Evolutionary conservation across 768 basidiomycete species (phyloP), one percentile per base, ranked within the genome.

Genomic region (Boletus bicolor): DNA sequence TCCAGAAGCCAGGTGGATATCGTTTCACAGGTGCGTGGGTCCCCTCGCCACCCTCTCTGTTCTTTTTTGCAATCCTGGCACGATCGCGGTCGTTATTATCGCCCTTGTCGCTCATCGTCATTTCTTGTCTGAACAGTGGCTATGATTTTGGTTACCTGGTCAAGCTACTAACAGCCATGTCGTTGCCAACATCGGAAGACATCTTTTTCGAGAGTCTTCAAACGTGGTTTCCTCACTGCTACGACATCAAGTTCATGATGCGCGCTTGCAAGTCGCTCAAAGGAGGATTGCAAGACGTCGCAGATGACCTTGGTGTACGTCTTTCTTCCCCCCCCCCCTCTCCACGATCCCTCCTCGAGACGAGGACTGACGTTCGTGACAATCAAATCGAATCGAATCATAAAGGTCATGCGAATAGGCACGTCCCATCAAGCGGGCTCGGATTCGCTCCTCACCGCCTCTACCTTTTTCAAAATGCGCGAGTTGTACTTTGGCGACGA

Each of bases 141-240:
- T 98, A 98, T 73, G 97, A 99, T 73, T 98, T 99, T 74, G 97
- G 97, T 36, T 99, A 98, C 71, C 90, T 99, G 64, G 85, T 99
- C 72, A 97, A 96, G 71, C 82, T 98, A 41, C 80, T 99, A 49
- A 90, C 91, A 24, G 87, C 83, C 58, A 78, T 87, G 65, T 90
- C 93, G 44, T 75, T 98, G 56, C 97, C 97, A 9, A 85, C 86
- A 19, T 85, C 85, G 26, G 97, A 99, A 74, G 88, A 90, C 59
- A 80, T 82, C 6, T 98, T 98, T 76, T 97, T 98, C 70, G 84
- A 90, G 44, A 82, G 88, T 44, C 79, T 98, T 32, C 81, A 76
- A 56, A 86, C 83, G 60, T 98, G 97, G 96, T 98, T 99, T 73
- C 96, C 96, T 0, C 86, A 85, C 43, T 87, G 97, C 44, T 98